Base-by-base conservation (phyloP, 805 yeast genomes). In the Phaffomyces antillensis region DNA sequence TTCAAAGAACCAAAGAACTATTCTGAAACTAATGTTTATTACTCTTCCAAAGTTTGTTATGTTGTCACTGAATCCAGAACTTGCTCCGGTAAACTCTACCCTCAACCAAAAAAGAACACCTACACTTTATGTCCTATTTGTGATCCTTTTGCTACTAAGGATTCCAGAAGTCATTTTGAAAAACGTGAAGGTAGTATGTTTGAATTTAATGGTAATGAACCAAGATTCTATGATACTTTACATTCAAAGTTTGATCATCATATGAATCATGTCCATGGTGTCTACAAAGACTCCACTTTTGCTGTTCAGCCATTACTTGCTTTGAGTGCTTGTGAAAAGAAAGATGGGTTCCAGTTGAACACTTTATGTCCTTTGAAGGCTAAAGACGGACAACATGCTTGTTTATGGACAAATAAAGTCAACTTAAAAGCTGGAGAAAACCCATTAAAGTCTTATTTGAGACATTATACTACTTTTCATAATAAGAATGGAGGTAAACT, bases 81-180 rank as follows among this genome's bases (percentile, higher is more conserved):
- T n/a, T 52, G 52, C 15, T 42, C 42, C 12, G 43, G 42, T 9
- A 41, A 31, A 16, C 35, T 18, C 5, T 39, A 50, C 23, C 24
- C 36, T 4, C 40, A 42, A 6, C 36, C 33, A 13, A 52, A 52
- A 43, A 35, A 28, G 9, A 52, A 52, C 33, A 52, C 52, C 2
- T 48, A 48, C 30, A 37, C 46, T 16, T 16, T 50, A 18, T 52
- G 55, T 25, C 52, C 53, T 5, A 20, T 50, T 18, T 52, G 53
- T 39, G 48, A 49, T 18, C 52, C 53, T 3, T 46, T 50, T 18
- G 38, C 30, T 17, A 3, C 17, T 3, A 23, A 16, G 2, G 36
- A 17, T 12, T 13, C 26, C 7, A 34, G 33, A 11, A 37, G 31
- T 13, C 37, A 28, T 16, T 11, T 26, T 11, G 31, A 31, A 36